Evolutionary conservation across 1,284 basidiomycete species (phyloP).

Genomic region (Termitomyces sp.): DNA sequence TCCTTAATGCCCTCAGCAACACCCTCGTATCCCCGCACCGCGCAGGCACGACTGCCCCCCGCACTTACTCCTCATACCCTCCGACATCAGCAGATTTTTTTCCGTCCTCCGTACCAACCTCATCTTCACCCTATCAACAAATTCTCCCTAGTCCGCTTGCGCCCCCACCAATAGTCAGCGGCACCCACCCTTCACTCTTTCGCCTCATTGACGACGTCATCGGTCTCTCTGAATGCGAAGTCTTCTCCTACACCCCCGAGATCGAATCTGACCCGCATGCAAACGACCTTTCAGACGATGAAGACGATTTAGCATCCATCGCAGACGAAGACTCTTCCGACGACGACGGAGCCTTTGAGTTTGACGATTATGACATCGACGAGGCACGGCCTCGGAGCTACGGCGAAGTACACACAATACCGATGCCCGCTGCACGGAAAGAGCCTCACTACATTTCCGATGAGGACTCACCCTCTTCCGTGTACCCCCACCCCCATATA

Average conservation of each 20-base stretch:
- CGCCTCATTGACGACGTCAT: conserved; percentile 89
- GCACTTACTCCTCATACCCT: conserved; percentile 78
- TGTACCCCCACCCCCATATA: conserved; percentile 27
- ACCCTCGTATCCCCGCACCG: conserved; percentile 68
- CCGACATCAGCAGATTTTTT: conserved; percentile 69
- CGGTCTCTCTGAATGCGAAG: conserved; percentile 88
- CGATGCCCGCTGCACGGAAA: conserved; percentile 33
- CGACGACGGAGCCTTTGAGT: conserved; percentile 66
- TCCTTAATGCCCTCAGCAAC: conserved; percentile 77
- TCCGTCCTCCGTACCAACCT: conserved; percentile 65
- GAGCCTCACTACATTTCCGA: conserved; percentile 30
- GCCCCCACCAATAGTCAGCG: conserved; percentile 57
- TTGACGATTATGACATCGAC: conserved; percentile 77
- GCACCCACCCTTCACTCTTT: conserved; percentile 80
- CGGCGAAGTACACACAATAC: conserved; percentile 27
- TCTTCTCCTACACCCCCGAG: conserved; percentile 93
- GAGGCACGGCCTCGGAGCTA: conserved; percentile 43
- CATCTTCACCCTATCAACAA: conserved; percentile 58
- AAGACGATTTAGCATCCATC: conserved; percentile 59
- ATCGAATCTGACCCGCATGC: conserved; percentile 95
- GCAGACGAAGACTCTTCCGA: conserved; percentile 60
- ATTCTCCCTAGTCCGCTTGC: conserved; percentile 58
- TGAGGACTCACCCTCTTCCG: conserved; percentile 27
- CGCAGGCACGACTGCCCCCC: conserved; percentile 59
- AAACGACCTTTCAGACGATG: conserved; percentile 73